Percentiles rank a stretch among this genome's conserved stretches.
Conservation (phyloP, 148 eudicot species). For the Beta vulgaris region DNA sequence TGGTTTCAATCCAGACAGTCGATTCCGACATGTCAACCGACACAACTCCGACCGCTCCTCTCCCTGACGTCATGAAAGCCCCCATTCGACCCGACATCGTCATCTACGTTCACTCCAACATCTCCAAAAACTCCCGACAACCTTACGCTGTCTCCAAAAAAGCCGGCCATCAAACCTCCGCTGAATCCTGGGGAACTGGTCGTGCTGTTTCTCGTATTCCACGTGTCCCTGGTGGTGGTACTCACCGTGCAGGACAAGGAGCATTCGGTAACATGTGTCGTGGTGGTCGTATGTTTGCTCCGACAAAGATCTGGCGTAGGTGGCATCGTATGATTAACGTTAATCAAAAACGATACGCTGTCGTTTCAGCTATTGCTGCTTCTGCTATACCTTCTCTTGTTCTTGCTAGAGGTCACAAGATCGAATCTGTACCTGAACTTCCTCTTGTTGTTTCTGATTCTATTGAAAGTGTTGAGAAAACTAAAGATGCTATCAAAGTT, state of each 20-base stretch:
- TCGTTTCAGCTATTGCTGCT: constrained; percentile 42
- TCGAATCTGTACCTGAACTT: constrained; percentile 59
- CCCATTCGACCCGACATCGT: constrained; percentile 41
- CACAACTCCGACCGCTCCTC: constrained; percentile 22
- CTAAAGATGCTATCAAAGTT: constrained; percentile 47
- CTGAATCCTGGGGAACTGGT: constrained; percentile 45
- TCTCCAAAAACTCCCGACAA: constrained; percentile 39
- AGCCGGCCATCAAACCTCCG: constrained; percentile 44
- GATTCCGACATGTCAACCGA: constrained; percentile 48
- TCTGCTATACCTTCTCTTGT: constrained; percentile 41
- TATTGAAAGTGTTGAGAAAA: constrained; percentile 61
- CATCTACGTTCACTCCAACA: constrained; percentile 37
- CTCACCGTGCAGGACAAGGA: constrained; percentile 40
- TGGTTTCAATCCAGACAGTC: constrained; percentile 34
- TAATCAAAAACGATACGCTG: constrained; percentile 34
- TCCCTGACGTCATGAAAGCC: constrained; percentile 42
- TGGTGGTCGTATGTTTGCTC: constrained; percentile 66
- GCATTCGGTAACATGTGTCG: constrained; percentile 63
- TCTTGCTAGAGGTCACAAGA: constrained; percentile 56
- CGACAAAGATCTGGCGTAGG: constrained; percentile 34
- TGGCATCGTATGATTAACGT: constrained; percentile 33
- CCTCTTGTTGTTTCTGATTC: constrained; percentile 60
- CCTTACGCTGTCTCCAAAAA: constrained; percentile 41
- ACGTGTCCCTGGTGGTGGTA: constrained; percentile 40
- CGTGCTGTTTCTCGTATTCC: constrained; percentile 47